Evolutionary conservation across 192 early-diverging fungal species (phyloP).

Genomic region (Lunasporangiospora selenospora): DNA sequence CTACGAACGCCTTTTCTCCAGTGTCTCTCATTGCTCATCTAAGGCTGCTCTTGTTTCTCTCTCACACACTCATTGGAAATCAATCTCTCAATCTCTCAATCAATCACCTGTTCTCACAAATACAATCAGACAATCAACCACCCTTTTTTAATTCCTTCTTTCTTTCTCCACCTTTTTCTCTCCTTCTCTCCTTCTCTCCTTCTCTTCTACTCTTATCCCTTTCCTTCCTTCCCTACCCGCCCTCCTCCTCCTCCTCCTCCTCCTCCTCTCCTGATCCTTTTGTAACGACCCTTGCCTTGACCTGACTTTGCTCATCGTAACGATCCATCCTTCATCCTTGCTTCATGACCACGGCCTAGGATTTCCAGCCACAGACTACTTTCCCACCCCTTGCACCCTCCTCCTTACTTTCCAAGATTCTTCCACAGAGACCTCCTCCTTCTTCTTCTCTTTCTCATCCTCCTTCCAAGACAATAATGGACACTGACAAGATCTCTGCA

Average conservation of each 20-base stretch:
- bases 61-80: too few relatives aligned
- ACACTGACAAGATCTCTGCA: constrained; percentile 40
- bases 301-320: background rate
- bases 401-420: too few relatives aligned
- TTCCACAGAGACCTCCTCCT: too few relatives aligned
- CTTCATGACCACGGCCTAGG: background rate
- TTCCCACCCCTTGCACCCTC: background rate
- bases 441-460: too few relatives aligned
- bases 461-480: constrained; percentile 5
- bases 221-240: background rate
- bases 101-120: too few relatives aligned
- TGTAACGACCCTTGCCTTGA: background rate
- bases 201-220: background rate
- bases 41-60: too few relatives aligned
- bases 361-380: background rate
- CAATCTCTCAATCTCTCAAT: too few relatives aligned
- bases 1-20: too few relatives aligned
- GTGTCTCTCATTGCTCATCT: too few relatives aligned
- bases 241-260: background rate
- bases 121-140: too few relatives aligned
- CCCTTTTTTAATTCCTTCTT: background rate
- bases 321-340: background rate
- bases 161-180: background rate
- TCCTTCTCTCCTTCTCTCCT: background rate
- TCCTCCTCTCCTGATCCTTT: background rate